Percentiles rank a stretch among this genome's conserved stretches.
Evolutionary conservation across 1,284 basidiomycete species (phyloP).

Genomic region (Grifola frondosa): DNA sequence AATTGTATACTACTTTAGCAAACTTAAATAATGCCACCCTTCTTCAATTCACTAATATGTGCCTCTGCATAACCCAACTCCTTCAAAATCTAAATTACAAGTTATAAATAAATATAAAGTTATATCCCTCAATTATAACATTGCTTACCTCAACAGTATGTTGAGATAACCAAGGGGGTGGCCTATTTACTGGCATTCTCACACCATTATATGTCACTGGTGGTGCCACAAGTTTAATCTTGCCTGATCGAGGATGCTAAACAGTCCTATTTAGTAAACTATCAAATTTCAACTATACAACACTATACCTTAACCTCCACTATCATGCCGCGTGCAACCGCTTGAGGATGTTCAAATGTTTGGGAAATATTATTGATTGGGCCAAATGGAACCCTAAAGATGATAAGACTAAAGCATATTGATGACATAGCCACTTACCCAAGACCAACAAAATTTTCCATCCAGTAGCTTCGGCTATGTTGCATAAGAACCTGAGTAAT

Average conservation of each 20-base stretch:
- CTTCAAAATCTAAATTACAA: too few relatives aligned
- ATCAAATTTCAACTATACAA: slow-evolving; percentile 16
- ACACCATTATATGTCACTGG: slow-evolving; percentile 87
- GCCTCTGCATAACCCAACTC: too few relatives aligned
- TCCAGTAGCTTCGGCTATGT: slow-evolving; percentile 69
- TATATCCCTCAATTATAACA: too few relatives aligned
- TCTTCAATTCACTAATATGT: too few relatives aligned
- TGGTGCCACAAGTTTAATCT: slow-evolving; percentile 83
- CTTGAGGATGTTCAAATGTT: slow-evolving; percentile 92
- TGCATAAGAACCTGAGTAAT: slow-evolving; percentile 65
- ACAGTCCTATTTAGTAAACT: background rate
- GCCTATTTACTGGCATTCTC: slow-evolving; percentile 70
- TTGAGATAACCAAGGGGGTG: slow-evolving; percentile 84
- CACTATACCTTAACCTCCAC: slow-evolving; percentile 61
- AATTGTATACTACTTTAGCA: too few relatives aligned
- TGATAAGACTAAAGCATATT: slow-evolving; percentile 4
- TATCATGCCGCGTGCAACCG: slow-evolving; percentile 59
- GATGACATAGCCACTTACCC: slow-evolving; percentile 47
- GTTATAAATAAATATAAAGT: too few relatives aligned
- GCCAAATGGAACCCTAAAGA: slow-evolving; percentile 78
- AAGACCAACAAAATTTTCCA: slow-evolving; percentile 68
- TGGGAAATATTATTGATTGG: slow-evolving; percentile 92
- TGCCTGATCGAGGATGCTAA: slow-evolving; percentile 54
- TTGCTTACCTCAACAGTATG: slow-evolving; percentile 79
- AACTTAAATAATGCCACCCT: too few relatives aligned